Conservation (phyloP, 2,329 filamentous ascomycete species). For the Thielaviopsis euricoi region DNA sequence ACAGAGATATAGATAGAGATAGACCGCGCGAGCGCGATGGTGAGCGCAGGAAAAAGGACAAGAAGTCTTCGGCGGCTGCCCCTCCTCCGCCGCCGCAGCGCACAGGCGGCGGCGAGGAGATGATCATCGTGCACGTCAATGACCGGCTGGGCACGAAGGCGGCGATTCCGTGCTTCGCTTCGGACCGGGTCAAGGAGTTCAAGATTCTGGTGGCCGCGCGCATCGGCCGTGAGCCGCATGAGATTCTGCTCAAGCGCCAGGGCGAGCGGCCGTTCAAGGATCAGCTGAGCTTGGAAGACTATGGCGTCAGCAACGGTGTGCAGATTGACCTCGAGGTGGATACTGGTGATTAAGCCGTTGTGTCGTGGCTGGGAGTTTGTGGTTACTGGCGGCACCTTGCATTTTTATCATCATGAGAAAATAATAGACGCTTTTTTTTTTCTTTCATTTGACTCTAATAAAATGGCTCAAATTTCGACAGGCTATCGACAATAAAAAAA, state of each 20-base stretch:
- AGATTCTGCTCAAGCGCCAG: conserved; percentile 84
- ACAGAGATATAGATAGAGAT: conserved; percentile 10
- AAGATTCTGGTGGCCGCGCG: conserved; percentile 82
- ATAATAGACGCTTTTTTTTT: no score
- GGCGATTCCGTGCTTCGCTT: conserved; percentile 74
- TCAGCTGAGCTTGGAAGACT: conserved; percentile 71
- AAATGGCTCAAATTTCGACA: no score
- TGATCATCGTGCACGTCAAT: conserved; percentile 90
- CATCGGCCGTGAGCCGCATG: conserved; percentile 76
- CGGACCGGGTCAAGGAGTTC: conserved; percentile 70
- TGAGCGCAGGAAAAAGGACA: conserved; percentile 21
- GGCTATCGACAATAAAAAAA: no score
- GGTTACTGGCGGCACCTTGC: no score
- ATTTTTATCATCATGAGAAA: no score
- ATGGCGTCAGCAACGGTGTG: conserved; percentile 85
- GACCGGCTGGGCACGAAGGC: conserved; percentile 94
- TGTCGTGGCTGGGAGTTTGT: no score
- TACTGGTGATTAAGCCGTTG: conserved; percentile 33
- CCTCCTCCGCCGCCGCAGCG: conserved; percentile 13
- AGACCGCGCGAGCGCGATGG: conserved; percentile 19
- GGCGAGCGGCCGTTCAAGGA: conserved; percentile 91
- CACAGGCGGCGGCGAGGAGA: conserved; percentile 42
- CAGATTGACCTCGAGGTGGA: conserved; percentile 47
- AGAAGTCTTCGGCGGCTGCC: conserved; percentile 17
- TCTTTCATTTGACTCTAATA: no score